Evolutionary conservation across 345 rosid species (phyloP).

Genomic region (Brassica napus): Da-Ae NC_063448.1:37497001-37497500

Average conservation of each 20-base stretch:
- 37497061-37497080: slow-evolving; percentile 49
- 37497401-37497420: slow-evolving; percentile 31
- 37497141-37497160: slow-evolving; percentile 17
- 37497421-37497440: slow-evolving; percentile 14
- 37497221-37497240: slow-evolving; percentile 39
- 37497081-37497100: neutral
- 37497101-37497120: neutral
- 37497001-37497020: slow-evolving; percentile 44
- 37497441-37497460: neutral
- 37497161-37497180: slow-evolving; percentile 37
- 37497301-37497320: slow-evolving; percentile 32
- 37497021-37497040: slow-evolving; percentile 66
- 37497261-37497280: slow-evolving; percentile 28
- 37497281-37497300: slow-evolving; percentile 21
- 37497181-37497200: slow-evolving; percentile 35
- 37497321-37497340: slow-evolving; percentile 36
- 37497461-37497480: neutral
- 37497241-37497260: slow-evolving; percentile 34
- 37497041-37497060: slow-evolving; percentile 82
- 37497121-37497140: neutral
- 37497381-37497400: slow-evolving; percentile 20
- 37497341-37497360: slow-evolving; percentile 19
- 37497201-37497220: slow-evolving; percentile 29
- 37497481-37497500: neutral
- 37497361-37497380: slow-evolving; percentile 21